These are phyloP conservation scores for Diplocarpon mali DNA, from an alignment of 2,329 filamentous ascomycete species.

Conservation along the genomic window DNA sequence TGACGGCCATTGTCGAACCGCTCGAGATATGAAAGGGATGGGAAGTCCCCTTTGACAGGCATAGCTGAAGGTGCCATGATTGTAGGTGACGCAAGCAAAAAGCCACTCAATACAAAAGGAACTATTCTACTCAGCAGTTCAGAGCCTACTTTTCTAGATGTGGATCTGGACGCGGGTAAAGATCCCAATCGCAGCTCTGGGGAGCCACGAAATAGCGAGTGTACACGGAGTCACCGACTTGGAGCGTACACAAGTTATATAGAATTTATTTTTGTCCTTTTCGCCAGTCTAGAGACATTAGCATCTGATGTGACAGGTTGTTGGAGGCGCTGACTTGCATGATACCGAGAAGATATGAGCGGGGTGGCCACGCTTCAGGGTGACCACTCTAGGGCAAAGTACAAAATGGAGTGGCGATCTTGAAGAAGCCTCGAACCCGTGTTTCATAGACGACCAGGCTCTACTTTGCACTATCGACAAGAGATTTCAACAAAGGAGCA, in stretches of 20 bases:
- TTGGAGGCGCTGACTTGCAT: background rate
- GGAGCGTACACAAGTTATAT: too few species aligned
- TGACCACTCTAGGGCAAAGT: too few species aligned
- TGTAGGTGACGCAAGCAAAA: background rate
- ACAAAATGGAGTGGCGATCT: too few species aligned
- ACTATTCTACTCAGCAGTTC: too few species aligned
- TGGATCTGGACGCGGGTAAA: background rate
- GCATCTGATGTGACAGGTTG: background rate
- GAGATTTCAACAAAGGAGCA: too few species aligned
- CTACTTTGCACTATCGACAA: too few species aligned
- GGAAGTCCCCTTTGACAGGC: slow-evolving; percentile 3
- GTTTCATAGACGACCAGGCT: too few species aligned
- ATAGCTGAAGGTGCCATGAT: slow-evolving; percentile 10
- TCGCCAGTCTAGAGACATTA: background rate
- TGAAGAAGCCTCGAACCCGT: too few species aligned
- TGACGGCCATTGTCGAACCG: background rate
- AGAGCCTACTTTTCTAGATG: background rate
- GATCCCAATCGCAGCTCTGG: too few species aligned
- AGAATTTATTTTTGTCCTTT: too few species aligned
- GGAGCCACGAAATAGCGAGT: too few species aligned
- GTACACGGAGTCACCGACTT: too few species aligned
- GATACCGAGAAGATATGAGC: background rate
- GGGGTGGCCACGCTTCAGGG: background rate
- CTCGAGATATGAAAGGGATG: background rate
- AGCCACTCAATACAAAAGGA: background rate